Evolutionary conservation across 1,139 yeast genomes (phyloP).

Genomic region (Pneumocystis canis): DNA sequence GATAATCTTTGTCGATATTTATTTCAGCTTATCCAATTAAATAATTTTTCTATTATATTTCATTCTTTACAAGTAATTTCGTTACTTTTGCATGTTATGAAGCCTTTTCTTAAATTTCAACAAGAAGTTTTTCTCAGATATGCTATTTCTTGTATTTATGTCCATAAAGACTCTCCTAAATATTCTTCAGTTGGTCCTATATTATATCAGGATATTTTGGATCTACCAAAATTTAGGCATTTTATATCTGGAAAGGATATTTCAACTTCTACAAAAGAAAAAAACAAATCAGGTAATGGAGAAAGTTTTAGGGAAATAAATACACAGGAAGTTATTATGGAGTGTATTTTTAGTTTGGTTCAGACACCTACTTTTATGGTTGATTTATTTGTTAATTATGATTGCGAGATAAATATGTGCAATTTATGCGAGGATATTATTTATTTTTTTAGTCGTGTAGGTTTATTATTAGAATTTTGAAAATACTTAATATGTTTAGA

Average conservation of each 20-base stretch:
- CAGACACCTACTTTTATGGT: constrained; percentile 70
- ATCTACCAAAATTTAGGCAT: constrained; percentile 22
- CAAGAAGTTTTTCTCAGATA: constrained; percentile 30
- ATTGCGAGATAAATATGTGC: constrained; percentile 77
- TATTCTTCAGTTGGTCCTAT: constrained; percentile 25
- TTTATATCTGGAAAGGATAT: constrained; percentile 17
- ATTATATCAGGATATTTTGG: constrained; percentile 30
- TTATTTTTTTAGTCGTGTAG: constrained; percentile 47
- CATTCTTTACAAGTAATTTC: constrained; percentile 64
- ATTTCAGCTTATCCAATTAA: constrained; percentile 63
- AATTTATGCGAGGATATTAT: constrained; percentile 62
- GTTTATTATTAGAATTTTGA: constrained; percentile 51
- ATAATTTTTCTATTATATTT: constrained; percentile 50
- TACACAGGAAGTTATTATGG: constrained; percentile 68
- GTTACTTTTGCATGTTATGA: constrained; percentile 32
- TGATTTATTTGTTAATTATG: constrained; percentile 64
- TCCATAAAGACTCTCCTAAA: constrained; percentile 15
- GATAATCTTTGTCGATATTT: constrained; percentile 74
- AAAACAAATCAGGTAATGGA: constrained; percentile 16
- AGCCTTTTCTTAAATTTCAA: constrained; percentile 27
- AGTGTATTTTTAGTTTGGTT: constrained; percentile 63
- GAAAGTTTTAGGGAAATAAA: constrained; percentile 26
- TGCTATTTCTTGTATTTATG: constrained; percentile 27
- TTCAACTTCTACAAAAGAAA: constrained; percentile 17
- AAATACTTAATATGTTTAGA: constrained; percentile 6